Evolutionary conservation across 352 stramenopile genomes (phyloP).

Genomic region (Globisporangium radiosum): DNA sequence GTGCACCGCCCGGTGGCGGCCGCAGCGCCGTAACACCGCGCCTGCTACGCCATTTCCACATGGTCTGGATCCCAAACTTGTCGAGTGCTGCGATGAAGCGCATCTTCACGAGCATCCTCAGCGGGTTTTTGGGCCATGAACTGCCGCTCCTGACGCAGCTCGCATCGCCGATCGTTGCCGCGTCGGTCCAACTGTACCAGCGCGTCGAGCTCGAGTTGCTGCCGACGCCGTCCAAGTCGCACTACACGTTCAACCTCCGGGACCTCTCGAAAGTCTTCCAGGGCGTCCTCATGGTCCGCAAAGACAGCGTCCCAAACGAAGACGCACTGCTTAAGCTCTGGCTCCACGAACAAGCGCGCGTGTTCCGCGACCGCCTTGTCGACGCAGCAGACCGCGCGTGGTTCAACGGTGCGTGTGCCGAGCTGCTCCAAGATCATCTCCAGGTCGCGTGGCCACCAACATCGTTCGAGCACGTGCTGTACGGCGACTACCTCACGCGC

Average conservation of each 20-base stretch:
- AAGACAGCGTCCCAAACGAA: conserved; percentile 59
- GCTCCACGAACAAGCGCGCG: conserved; percentile 88
- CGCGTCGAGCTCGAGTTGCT: conserved; percentile 86
- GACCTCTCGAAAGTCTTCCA: conserved; percentile 93
- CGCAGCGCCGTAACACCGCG: conserved; percentile 83
- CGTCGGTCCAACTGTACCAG: conserved; percentile 86
- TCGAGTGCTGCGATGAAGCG: conserved; percentile 73
- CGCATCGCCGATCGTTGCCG: conserved; percentile 73
- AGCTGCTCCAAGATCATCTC: conserved; percentile 67
- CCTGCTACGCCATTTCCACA: conserved; percentile 87
- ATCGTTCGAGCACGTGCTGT: conserved; percentile 81
- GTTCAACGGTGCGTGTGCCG: conserved; percentile 80
- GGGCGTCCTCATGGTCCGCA: conserved; percentile 89
- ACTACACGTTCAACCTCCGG: conserved; percentile 94
- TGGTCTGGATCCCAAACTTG: conserved; percentile 89
- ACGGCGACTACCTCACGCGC: conserved; percentile 86
- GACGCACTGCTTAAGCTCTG: conserved; percentile 82
- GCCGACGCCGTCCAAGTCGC: conserved; percentile 87
- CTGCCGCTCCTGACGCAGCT: conserved; percentile 71
- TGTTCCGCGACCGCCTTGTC: conserved; percentile 90
- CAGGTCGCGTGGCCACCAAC: conserved; percentile 50
- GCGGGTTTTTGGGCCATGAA: conserved; percentile 72
- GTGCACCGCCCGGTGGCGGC: conserved; percentile 81
- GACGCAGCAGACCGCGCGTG: conserved; percentile 78
- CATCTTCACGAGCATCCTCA: conserved; percentile 90